Evolutionary conservation across 306 rosid genomes (phyloP).

Genomic region (Dryas octopetala): DNA sequence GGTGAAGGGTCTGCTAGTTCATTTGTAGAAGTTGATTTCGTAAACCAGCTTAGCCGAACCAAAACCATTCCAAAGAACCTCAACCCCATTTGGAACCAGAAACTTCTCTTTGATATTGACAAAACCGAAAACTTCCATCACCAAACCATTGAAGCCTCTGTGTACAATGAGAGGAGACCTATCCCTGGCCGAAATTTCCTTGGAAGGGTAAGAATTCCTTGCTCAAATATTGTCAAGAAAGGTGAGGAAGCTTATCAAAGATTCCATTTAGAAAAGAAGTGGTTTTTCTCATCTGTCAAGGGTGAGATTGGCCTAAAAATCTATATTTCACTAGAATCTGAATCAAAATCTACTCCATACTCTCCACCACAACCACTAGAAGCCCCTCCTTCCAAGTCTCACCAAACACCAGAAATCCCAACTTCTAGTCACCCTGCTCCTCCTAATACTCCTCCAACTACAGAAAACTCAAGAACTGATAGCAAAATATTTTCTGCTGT

Average conservation of each 20-base stretch:
- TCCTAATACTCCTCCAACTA: slow-evolving; percentile 18
- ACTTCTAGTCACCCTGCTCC: slow-evolving; percentile 22
- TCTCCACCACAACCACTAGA: slow-evolving; percentile 26
- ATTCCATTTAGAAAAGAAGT: slow-evolving; percentile 55
- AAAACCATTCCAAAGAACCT: slow-evolving; percentile 64
- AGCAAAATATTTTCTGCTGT: slow-evolving; percentile 22
- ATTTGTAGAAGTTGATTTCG: slow-evolving; percentile 65
- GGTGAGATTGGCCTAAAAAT: slow-evolving; percentile 78
- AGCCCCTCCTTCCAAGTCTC: slow-evolving; percentile 31
- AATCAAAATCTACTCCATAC: slow-evolving; percentile 22
- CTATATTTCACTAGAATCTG: slow-evolving; percentile 44
- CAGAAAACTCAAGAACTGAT: slow-evolving; percentile 24
- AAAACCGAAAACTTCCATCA: slow-evolving; percentile 41
- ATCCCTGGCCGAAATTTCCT: slow-evolving; percentile 46
- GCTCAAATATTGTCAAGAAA: slow-evolving; percentile 57
- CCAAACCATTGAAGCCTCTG: slow-evolving; percentile 45
- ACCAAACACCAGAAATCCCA: slow-evolving; percentile 21
- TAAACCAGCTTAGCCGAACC: slow-evolving; percentile 53
- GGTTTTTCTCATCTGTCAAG: slow-evolving; percentile 59
- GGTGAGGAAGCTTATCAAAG: slow-evolving; percentile 65
- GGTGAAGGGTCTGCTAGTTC: slow-evolving; percentile 64
- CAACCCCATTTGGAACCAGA: slow-evolving; percentile 60
- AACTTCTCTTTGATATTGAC: slow-evolving; percentile 43
- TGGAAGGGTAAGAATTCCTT: slow-evolving; percentile 64
- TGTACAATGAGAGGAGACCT: slow-evolving; percentile 51